Percentiles rank a stretch among this genome's conserved stretches.
These are phyloP conservation scores for Chlamydomonas schloesseri DNA, from an alignment of 139 green algal species.

Conservation along the genomic window DNA sequence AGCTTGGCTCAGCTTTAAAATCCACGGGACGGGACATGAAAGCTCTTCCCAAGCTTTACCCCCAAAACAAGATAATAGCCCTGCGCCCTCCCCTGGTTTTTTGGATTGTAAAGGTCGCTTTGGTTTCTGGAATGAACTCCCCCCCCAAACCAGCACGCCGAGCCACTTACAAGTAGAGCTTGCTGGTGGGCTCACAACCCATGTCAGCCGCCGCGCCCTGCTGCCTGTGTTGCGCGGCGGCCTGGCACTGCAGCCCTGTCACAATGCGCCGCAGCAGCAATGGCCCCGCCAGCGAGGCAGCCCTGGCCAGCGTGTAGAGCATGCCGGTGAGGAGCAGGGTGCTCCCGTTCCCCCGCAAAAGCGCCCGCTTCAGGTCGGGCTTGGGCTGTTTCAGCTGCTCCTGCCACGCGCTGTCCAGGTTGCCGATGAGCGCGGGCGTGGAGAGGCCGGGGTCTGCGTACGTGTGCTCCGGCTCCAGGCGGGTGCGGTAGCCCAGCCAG, in stretches of 20 bases:
- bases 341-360: slow-evolving; percentile 48
- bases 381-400: slow-evolving; percentile 32
- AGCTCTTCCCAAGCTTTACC: no score
- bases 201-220: background rate
- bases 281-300: slow-evolving; percentile 64
- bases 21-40: no score
- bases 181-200: slow-evolving; percentile 13
- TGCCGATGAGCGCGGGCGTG: background rate
- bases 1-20: no score
- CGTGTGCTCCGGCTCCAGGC: slow-evolving; percentile 48
- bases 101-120: no score
- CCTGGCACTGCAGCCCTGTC: slow-evolving; percentile 48
- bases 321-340: slow-evolving; percentile 55
- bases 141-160: no score
- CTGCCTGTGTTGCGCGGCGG: background rate
- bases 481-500: slow-evolving; percentile 25
- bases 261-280: slow-evolving; percentile 69
- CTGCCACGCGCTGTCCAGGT: slow-evolving; percentile 39
- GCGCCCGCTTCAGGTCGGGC: slow-evolving; percentile 45
- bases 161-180: slow-evolving; percentile 76
- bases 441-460: background rate
- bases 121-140: no score
- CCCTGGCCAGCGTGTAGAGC: slow-evolving; percentile 53
- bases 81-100: no score
- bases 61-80: no score